Base-by-base conservation (phyloP, 352 stramenopile genomes). In the Pythium chondricola region DNA sequence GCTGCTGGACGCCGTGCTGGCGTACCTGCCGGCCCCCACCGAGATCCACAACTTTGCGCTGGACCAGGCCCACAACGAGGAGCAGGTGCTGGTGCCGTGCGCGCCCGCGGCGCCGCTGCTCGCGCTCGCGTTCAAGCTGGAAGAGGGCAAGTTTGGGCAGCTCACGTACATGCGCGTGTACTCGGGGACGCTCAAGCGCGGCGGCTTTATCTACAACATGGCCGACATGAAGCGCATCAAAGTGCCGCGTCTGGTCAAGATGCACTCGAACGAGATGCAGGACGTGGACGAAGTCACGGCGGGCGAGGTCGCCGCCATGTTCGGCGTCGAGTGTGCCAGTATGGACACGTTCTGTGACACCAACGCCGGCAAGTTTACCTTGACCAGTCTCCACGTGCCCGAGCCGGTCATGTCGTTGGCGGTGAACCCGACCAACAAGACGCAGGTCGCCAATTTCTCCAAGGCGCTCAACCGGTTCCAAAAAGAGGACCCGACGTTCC, bases 231-330 rank as follows among this genome's bases (percentile, higher is more conserved):
- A 93, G 76, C 74, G 75, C 49, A 90, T 98, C 56, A 98, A 99
- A 66, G 80, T 99, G 49, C 88, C 96, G 35, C 87, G 97, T 26
- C 91, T 99, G 35, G 96, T 99, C 44, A 91, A 97, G 49, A 99
- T 99, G 97, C 97, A 99, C 80, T 97, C 95, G 31, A 95, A 98
- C 69, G 96, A 99, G 56, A 99, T 99, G 97, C 89, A 99, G 79
- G 96, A 99, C 57, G 96, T 99, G 40, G 85, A 98, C 18, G 83
- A 93, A 59, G 95, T 95, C 35, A 68, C 80, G 27, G 82, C 95
- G 32, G 96, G 96, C 43, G 96, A 99, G 65, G 96, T 99, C 42
- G 92, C 96, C 7, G 96, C 96, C 45, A 98, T 99, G 88, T 99
- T 99, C 65, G 97, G 97, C 48, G 85, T 99, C 26, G 97, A 99